Conservation (phyloP, 2,329 filamentous ascomycete species). For the Tolypocladium nubicola region DNA sequence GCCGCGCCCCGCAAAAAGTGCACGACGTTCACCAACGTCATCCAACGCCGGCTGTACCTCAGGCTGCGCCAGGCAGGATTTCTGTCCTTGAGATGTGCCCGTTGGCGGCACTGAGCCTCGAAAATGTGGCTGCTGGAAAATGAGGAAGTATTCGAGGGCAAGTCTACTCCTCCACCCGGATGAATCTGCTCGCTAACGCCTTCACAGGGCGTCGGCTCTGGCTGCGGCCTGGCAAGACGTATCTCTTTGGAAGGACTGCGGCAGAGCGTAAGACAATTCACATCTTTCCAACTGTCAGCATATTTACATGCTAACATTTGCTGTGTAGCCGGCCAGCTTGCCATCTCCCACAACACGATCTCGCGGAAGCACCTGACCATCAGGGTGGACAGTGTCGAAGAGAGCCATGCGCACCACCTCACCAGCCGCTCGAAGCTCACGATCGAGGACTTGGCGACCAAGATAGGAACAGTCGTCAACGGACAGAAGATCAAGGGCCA, state of each 20-base stretch:
- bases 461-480: slow-evolving; percentile 72
- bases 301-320: background rate
- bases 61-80: background rate
- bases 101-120: background rate
- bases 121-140: slow-evolving; percentile 57
- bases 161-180: slow-evolving; percentile 1
- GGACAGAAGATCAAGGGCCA: slow-evolving; percentile 57
- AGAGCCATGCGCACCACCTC: slow-evolving; percentile 56
- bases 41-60: background rate
- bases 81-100: background rate
- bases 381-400: slow-evolving; percentile 52
- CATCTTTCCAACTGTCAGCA: too few relatives aligned
- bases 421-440: slow-evolving; percentile 58
- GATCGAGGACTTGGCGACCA: slow-evolving; percentile 72
- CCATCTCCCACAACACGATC: slow-evolving; percentile 70
- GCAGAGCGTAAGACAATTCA: slow-evolving; percentile 41
- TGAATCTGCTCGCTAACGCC: background rate
- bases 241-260: slow-evolving; percentile 73
- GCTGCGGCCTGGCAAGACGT: slow-evolving; percentile 76
- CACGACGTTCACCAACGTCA: background rate
- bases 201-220: slow-evolving; percentile 49
- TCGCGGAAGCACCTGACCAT: slow-evolving; percentile 84
- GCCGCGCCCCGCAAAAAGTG: background rate
- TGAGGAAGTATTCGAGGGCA: slow-evolving; percentile 40
- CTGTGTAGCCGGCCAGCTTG: slow-evolving; percentile 48